Conservation (phyloP, 2,329 filamentous ascomycete genomes). For the Botryotinia globosa region DNA sequence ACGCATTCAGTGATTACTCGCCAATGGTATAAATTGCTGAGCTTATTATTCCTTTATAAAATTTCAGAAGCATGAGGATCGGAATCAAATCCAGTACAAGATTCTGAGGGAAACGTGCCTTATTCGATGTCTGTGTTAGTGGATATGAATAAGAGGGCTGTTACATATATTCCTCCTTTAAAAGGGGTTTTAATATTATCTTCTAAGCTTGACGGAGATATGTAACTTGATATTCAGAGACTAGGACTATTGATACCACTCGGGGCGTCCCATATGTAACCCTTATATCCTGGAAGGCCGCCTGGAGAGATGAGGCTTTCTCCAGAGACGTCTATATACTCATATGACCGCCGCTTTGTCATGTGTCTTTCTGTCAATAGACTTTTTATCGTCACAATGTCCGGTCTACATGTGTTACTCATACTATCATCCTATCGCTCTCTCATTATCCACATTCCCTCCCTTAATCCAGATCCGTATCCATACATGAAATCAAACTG, state of each 20-base stretch:
- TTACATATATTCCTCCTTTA: background rate
- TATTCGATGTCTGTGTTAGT: background rate
- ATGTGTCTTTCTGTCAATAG: background rate
- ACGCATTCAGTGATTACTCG: background rate
- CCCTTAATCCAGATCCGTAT: background rate
- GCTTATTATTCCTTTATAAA: background rate
- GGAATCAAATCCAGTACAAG: fast-evolving
- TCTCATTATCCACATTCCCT: background rate
- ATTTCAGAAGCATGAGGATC: background rate
- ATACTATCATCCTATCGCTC: background rate
- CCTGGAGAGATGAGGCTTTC: background rate
- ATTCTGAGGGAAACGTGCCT: background rate
- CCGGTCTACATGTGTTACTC: fast-evolving
- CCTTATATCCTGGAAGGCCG: background rate
- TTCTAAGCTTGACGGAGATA: background rate
- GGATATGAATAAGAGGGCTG: background rate
- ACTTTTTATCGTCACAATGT: background rate
- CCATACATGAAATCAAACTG: background rate
- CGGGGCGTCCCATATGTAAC: too few relatives aligned
- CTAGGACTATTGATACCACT: background rate
- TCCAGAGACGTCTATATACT: background rate
- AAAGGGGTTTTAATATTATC: background rate
- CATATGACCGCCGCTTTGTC: background rate
- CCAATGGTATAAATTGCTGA: background rate
- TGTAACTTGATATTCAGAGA: too few relatives aligned